Percentiles rank a stretch among this genome's conserved stretches.
These are phyloP conservation scores for Moringa oleifera DNA, from an alignment of 345 rosid species.

Conservation along the genomic window DNA sequence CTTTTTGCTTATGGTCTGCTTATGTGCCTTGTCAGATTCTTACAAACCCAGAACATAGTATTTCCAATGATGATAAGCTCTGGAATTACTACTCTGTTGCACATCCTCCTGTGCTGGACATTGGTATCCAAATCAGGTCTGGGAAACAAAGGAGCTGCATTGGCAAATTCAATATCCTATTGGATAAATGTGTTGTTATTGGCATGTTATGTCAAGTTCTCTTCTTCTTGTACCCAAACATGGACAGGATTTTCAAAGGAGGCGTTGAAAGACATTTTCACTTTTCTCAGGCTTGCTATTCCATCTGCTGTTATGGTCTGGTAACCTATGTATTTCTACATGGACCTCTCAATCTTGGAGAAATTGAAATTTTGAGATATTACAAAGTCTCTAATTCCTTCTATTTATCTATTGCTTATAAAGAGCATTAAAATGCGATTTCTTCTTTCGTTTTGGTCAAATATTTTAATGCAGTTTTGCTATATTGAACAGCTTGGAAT, in stretches of 20 bases:
- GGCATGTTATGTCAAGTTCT: conserved; percentile 23
- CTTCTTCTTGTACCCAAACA: conserved; percentile 24
- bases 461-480: neutral
- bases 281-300: conserved; percentile 54
- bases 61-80: conserved; percentile 44
- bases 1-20: conserved; percentile 38
- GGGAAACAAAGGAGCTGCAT: conserved; percentile 52
- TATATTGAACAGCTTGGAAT: conserved; percentile 58
- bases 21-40: conserved; percentile 38
- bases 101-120: conserved; percentile 37
- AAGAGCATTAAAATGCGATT: neutral
- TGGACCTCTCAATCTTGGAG: too few relatives aligned
- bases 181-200: conserved; percentile 30
- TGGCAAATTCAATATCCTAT: conserved; percentile 33
- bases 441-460: neutral
- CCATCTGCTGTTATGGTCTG: conserved; percentile 88
- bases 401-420: neutral
- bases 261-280: conserved; percentile 35
- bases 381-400: neutral
- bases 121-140: conserved; percentile 35
- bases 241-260: conserved; percentile 72
- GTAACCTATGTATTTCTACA: conserved; percentile 18
- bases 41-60: conserved; percentile 45
- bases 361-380: neutral
- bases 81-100: conserved; percentile 35